Conservation (phyloP, 192 early-diverging fungal genomes). For the Backusella parvicylindrica region DNA sequence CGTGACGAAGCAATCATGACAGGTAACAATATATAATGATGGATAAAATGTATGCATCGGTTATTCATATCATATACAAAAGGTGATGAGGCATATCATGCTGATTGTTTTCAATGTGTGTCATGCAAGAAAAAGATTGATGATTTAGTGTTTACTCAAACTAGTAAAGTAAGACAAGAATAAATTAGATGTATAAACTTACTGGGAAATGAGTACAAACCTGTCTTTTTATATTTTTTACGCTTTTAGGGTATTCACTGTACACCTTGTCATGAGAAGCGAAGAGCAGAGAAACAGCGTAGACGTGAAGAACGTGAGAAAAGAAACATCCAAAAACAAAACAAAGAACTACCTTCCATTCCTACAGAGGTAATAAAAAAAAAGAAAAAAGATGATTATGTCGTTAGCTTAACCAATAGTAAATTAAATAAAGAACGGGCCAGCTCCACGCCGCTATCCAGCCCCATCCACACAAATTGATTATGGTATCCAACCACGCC, state of each 20-base stretch:
- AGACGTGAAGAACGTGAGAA: slow-evolving; percentile 38
- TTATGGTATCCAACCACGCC: background rate
- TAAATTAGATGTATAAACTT: background rate
- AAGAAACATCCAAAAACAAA: slow-evolving; percentile 8
- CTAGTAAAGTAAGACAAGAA: slow-evolving; percentile 52
- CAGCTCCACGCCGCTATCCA: background rate
- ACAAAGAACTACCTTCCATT: slow-evolving; percentile 8
- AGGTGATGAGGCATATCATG: slow-evolving; percentile 77
- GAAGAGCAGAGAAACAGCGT: slow-evolving; percentile 62
- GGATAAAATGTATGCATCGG: background rate
- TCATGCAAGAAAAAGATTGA: slow-evolving; percentile 71
- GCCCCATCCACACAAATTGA: background rate
- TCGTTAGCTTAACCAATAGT: background rate
- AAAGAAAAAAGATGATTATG: background rate
- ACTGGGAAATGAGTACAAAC: background rate
- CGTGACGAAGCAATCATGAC: slow-evolving; percentile 84
- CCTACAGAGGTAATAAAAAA: background rate
- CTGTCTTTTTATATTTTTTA: background rate
- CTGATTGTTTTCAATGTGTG: slow-evolving; percentile 76
- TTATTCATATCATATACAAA: background rate
- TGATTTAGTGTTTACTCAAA: slow-evolving; percentile 77
- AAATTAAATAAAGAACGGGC: background rate
- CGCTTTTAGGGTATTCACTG: slow-evolving; percentile 65
- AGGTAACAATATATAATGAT: slow-evolving; percentile 38
- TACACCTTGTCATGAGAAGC: slow-evolving; percentile 65